A percentile compares a stretch with the other conserved stretches of the same genome.
phyloP scores from a whole-genome alignment of 768 basidiomycete genomes.

The Russula sp. region DNA sequence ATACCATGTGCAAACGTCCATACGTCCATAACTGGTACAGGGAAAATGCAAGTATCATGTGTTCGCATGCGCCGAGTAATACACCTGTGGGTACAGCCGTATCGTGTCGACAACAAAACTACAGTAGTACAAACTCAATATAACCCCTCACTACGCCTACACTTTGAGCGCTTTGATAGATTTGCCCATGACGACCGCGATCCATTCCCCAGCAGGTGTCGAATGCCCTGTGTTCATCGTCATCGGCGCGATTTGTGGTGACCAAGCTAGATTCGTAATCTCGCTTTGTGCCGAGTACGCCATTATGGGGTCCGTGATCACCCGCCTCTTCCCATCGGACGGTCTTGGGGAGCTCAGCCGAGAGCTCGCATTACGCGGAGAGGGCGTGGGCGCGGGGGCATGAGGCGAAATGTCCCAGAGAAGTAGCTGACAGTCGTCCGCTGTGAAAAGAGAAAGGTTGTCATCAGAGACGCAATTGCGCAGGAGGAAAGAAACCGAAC shows the following conservation, averaged over 20 bases:
- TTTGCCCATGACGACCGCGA: conserved; percentile 81
- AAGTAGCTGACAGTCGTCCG: conserved; percentile 91
- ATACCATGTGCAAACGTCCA: background rate
- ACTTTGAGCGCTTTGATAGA: conserved; percentile 79
- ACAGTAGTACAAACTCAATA: background rate
- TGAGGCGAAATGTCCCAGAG: conserved; percentile 83
- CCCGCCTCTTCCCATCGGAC: conserved; percentile 65
- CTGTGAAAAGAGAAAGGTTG: conserved; percentile 41
- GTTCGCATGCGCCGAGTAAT: conserved; percentile 4
- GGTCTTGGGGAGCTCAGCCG: conserved; percentile 78
- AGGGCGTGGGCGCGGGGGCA: conserved; percentile 55
- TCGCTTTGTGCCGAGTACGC: conserved; percentile 77
- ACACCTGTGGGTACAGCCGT: background rate
- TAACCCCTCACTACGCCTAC: conserved; percentile 37
- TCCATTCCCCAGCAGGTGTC: conserved; percentile 79
- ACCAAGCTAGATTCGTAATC: conserved; percentile 85
- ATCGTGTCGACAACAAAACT: conserved; percentile 8
- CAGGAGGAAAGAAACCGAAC: background rate
- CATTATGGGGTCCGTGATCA: conserved; percentile 75
- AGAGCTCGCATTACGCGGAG: conserved; percentile 65
- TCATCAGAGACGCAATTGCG: background rate
- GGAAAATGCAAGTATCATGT: background rate
- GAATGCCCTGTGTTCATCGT: conserved; percentile 71
- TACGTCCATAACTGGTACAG: background rate
- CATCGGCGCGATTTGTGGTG: conserved; percentile 76